Base-by-base conservation (phyloP, 2,329 filamentous ascomycete genomes). In the Fusarium veterinarium region DNA sequence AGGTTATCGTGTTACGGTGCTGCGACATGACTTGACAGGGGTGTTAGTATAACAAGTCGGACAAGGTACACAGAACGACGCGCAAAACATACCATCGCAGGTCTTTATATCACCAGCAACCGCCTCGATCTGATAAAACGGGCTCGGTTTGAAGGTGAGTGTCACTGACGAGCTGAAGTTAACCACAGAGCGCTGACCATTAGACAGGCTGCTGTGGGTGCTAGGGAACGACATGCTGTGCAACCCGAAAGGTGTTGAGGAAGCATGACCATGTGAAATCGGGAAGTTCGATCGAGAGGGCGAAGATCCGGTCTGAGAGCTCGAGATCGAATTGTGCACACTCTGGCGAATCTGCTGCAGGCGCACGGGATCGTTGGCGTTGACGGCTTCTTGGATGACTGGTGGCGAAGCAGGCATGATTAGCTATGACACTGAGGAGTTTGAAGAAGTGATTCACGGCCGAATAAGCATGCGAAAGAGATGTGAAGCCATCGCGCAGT, bases 81-180 rank as follows among this genome's bases (percentile, higher is more conserved):
- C 19, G 53, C 35, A 58, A 46, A 61, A 80, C 89, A 79, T 86
- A 95, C 95, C 88, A 80, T 95, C 93, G 72, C 95, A 93, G 61
- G 90, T 88, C 45, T 90, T 87, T 23, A 91, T 84, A 12, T 86
- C 84, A 9, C 93, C 90, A 10, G 98, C 82, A 33, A 90, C 87
- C 60, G 90, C 85, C 49, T 91, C 80, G 37, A 95, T 86, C 16
- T 89, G 89, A 78, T 95, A 98, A 81, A 98, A 99, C 0, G 96
- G 95, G 77, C 94, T 97, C 8, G 90, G 81, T 77, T 93, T 95
- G 84, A 86, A 87, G 16, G 70, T 64, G 25, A 82, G 60, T 16
- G 72, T 56, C 40, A 44, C 58, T 61, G 31, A 53, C 14, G 70
- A 62, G 37, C 65, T 64, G 23, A 75, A 64, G 30, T 60, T 58